Conservation (phyloP, 2,329 filamentous ascomycete genomes). For the Stagonosporopsis chrysanthemi region DNA sequence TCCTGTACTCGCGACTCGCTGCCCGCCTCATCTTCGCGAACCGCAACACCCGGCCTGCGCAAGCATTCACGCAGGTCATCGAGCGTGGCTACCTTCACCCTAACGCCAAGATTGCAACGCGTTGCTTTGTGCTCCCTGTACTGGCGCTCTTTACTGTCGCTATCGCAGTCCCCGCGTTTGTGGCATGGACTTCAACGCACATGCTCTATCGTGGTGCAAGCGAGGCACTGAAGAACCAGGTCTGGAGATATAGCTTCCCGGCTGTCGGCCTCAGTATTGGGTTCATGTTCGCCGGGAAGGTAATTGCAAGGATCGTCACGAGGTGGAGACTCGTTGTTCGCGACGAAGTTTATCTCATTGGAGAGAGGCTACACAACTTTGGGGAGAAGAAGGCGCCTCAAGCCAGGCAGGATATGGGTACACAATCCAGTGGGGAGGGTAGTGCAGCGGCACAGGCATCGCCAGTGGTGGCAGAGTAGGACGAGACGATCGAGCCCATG, state of each 20-base stretch:
- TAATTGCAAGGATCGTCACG: conserved; percentile 65
- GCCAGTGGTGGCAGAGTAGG: neutral
- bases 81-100: conserved; percentile 77
- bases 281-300: conserved; percentile 59
- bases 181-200: conserved; percentile 63
- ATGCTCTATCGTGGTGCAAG: conserved; percentile 52
- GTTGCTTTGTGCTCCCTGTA: conserved; percentile 83
- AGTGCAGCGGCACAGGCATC: neutral
- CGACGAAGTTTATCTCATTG: conserved; percentile 96
- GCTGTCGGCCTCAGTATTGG: conserved; percentile 58
- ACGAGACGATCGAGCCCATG: neutral
- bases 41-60: conserved; percentile 73
- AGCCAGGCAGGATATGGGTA: conserved; percentile 1
- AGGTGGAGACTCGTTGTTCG: conserved; percentile 82
- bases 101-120: conserved; percentile 78
- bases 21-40: conserved; percentile 73
- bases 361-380: conserved; percentile 94
- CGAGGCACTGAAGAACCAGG: conserved; percentile 56
- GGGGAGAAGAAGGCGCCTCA: conserved; percentile 61
- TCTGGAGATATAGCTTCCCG: conserved; percentile 79
- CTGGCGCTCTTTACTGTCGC: conserved; percentile 67
- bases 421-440: neutral
- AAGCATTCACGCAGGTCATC: conserved; percentile 76
- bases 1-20: conserved; percentile 86
- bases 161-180: conserved; percentile 68